Conservation (phyloP, 805 yeast species). For the Kuraishia capsulata region DNA sequence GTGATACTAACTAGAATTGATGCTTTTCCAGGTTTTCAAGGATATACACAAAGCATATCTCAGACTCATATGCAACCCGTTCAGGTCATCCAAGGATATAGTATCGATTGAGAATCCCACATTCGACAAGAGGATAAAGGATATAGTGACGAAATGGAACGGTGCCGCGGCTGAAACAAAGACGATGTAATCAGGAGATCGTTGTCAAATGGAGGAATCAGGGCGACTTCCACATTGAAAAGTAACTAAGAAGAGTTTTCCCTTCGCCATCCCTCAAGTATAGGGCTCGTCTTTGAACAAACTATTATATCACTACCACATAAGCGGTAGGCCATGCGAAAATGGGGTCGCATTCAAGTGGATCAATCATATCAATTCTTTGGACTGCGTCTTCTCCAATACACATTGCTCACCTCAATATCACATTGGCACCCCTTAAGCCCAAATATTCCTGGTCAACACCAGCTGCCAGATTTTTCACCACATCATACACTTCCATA, state of each 20-base stretch:
- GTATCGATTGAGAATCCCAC: slow-evolving; percentile 19
- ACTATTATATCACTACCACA: too few relatives aligned
- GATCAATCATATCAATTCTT: too few relatives aligned
- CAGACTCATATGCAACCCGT: slow-evolving; percentile 54
- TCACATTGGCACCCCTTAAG: slow-evolving; percentile 80
- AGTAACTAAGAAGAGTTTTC: too few relatives aligned
- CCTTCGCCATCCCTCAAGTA: too few relatives aligned
- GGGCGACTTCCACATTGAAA: too few relatives aligned
- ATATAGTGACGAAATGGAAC: slow-evolving; percentile 17
- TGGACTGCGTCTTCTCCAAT: slow-evolving; percentile 2
- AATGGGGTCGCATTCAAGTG: too few relatives aligned
- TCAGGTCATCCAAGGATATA: slow-evolving; percentile 27
- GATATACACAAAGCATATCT: slow-evolving; percentile 47
- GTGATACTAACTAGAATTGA: slow-evolving; percentile 10
- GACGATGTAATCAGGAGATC: too few relatives aligned
- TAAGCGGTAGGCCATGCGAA: too few relatives aligned
- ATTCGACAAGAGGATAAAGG: slow-evolving; percentile 18
- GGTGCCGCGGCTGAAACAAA: too few relatives aligned
- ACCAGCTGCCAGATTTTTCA: slow-evolving; percentile 77
- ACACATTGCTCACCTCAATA: slow-evolving; percentile 39
- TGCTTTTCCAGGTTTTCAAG: too few relatives aligned
- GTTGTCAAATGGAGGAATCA: too few relatives aligned
- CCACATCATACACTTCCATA: slow-evolving; percentile 71
- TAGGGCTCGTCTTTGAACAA: too few relatives aligned
- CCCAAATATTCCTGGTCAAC: slow-evolving; percentile 89